Evolutionary conservation across 1,139 yeast genomes (phyloP), one percentile per base, ranked within the genome.

Genomic region (Debaryomyces robertsiae): DNA sequence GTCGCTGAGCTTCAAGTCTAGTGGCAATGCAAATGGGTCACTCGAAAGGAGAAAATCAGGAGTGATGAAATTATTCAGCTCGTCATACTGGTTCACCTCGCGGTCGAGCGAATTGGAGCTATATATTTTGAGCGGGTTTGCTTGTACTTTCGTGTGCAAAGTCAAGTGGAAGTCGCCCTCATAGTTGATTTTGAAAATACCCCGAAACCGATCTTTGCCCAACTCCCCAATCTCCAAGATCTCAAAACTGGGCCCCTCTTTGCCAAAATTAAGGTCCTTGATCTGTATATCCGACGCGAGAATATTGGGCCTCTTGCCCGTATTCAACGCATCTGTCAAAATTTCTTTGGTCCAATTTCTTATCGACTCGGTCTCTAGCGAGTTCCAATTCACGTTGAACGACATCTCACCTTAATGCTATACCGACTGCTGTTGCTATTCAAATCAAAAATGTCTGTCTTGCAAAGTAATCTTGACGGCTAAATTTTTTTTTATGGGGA

Each of bases 161-260:
- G 94, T 85, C 42, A 88, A 77, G 42, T 82, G 81, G 22, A 91
- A 90, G 57, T 87, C 90, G 3, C 96, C 96, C 39, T 74, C 70
- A 58, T 89, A 88, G 49, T 80, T 82, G 48, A 88, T 78, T 56
- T 88, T 87, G 69, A 88, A 89, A 24, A 88, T 88, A 1, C 96
- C 96, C 43, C 95, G 70, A 55, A 88, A 89, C 47, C 89, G 65
- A 60, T 88, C 95, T 25, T 72, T 75, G 9, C 84, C 95, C 36
- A 89, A 65, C 58, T 88, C 96, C 2, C 96, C 96, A 48, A 88
- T 84, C 57, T 88, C 96, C 45, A 88, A 67, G 30, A 89, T 84
- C 61, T 88, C 96, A 48, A 88, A 80, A 42, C 75, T 73, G 0
- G 96, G 96, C 1, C 95, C 83, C 40, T 75, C 75, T 42, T 82